A percentile compares a stretch with the other conserved stretches of the same genome.
phyloP scores from a whole-genome alignment of 176 grass and related monocot genomes.

The Oryza meridionalis region DNA sequence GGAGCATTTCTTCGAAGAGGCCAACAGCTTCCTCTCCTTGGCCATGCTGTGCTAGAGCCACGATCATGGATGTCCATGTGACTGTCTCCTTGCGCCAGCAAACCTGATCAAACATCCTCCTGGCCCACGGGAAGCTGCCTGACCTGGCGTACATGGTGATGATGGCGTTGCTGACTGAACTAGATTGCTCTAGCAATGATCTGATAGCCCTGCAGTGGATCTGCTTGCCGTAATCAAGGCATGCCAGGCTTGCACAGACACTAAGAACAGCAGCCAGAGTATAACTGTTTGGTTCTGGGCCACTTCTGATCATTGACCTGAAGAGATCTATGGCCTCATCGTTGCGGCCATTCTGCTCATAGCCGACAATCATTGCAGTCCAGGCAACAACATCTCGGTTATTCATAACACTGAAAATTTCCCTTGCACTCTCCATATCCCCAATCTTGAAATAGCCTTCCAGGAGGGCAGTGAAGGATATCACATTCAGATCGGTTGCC shows the following conservation, averaged over 20 bases:
- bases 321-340: conserved; percentile 76
- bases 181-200: conserved; percentile 53
- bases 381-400: conserved; percentile 83
- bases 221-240: conserved; percentile 81
- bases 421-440: conserved; percentile 57
- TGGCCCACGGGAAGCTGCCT: conserved; percentile 65
- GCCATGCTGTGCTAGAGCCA: conserved; percentile 85
- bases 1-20: conserved; percentile 85
- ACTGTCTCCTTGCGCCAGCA: conserved; percentile 55
- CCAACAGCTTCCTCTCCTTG: conserved; percentile 63
- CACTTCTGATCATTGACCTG: conserved; percentile 64
- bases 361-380: conserved; percentile 96
- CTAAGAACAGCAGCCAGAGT: conserved; percentile 80
- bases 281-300: conserved; percentile 79
- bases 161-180: conserved; percentile 76
- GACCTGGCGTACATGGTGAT: conserved; percentile 78
- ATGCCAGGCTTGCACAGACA: conserved; percentile 64
- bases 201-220: conserved; percentile 82
- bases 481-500: conserved; percentile 64
- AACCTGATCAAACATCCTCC: conserved; percentile 64
- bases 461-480: conserved; percentile 90
- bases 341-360: conserved; percentile 82
- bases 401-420: conserved; percentile 78
- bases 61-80: conserved; percentile 94
- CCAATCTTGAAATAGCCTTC: conserved; percentile 90